Conservation (phyloP, 768 basidiomycete species). For the Terana coerulea region DNA sequence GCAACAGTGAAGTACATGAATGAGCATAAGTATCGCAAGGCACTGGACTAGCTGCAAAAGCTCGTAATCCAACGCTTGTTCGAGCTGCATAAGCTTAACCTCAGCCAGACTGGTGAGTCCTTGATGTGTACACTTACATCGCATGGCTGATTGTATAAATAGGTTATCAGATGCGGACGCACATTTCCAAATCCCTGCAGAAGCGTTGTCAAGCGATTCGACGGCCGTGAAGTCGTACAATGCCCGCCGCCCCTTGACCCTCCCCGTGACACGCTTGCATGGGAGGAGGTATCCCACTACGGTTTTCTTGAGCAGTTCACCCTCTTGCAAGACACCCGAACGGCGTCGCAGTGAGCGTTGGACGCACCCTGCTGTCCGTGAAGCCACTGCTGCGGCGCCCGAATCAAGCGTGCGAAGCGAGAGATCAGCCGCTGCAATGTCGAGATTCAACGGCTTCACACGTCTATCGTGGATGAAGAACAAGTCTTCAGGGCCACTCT, state of each 20-base stretch:
- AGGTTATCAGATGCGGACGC: constrained; percentile 29
- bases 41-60: constrained; percentile 30
- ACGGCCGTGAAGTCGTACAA: constrained; percentile 30
- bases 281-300: constrained; percentile 23
- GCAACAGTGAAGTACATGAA: constrained; percentile 19
- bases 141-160: neutral
- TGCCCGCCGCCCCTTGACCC: constrained; percentile 20
- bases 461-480: constrained; percentile 21
- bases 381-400: constrained; percentile 16
- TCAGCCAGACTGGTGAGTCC: constrained; percentile 29
- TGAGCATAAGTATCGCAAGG: constrained; percentile 24
- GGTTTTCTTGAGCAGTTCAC: constrained; percentile 28
- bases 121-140: no score
- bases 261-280: constrained; percentile 21
- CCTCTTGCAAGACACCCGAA: constrained; percentile 24
- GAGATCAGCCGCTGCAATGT: constrained; percentile 24
- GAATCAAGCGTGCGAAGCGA: constrained; percentile 23
- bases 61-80: constrained; percentile 33
- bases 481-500: neutral
- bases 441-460: constrained; percentile 24
- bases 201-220: constrained; percentile 20
- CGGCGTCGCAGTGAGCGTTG: constrained; percentile 24
- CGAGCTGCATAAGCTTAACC: constrained; percentile 35
- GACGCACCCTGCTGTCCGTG: constrained; percentile 22
- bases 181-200: constrained; percentile 29